Evolutionary conservation across 768 basidiomycete species (phyloP).

Genomic region (Suillus luteus): DNA sequence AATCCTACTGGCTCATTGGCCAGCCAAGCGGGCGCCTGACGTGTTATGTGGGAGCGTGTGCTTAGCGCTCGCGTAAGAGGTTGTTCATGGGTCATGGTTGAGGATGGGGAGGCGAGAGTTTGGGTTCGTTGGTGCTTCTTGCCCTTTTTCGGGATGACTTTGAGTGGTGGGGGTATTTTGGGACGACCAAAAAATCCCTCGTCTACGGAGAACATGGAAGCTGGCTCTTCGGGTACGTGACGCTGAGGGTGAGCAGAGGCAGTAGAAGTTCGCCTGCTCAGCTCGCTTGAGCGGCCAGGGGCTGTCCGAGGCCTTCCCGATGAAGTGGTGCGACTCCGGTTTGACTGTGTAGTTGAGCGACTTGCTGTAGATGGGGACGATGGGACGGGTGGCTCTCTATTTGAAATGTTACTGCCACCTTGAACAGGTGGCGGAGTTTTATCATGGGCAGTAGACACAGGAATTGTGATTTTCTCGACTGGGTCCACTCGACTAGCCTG

Average conservation of each 20-base stretch:
- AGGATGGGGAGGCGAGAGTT: constrained; percentile 9
- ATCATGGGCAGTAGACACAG: neutral
- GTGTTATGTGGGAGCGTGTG: neutral
- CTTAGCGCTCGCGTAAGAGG: neutral
- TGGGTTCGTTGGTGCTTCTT: constrained; percentile 17
- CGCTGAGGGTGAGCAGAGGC: neutral
- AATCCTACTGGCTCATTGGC: neutral
- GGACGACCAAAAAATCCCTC: constrained; percentile 27
- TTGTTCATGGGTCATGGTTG: neutral
- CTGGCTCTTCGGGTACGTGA: neutral
- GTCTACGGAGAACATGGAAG: constrained; percentile 18
- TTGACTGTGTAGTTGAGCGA: neutral
- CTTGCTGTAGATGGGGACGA: neutral
- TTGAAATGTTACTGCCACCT: neutral
- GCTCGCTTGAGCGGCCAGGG: neutral
- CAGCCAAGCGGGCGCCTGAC: neutral
- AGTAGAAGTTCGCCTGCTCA: neutral
- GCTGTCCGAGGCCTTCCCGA: too few relatives aligned
- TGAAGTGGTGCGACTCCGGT: neutral
- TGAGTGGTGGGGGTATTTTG: constrained; percentile 21
- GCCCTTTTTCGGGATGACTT: constrained; percentile 7
- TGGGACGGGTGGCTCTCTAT: neutral
- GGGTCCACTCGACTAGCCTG: neutral
- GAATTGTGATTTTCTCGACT: neutral
- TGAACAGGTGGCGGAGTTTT: too few relatives aligned